Evolutionary conservation across 768 basidiomycete genomes (phyloP), one percentile per base, ranked within the genome.

Genomic region (Rhodosporidiobolus sp.): DNA sequence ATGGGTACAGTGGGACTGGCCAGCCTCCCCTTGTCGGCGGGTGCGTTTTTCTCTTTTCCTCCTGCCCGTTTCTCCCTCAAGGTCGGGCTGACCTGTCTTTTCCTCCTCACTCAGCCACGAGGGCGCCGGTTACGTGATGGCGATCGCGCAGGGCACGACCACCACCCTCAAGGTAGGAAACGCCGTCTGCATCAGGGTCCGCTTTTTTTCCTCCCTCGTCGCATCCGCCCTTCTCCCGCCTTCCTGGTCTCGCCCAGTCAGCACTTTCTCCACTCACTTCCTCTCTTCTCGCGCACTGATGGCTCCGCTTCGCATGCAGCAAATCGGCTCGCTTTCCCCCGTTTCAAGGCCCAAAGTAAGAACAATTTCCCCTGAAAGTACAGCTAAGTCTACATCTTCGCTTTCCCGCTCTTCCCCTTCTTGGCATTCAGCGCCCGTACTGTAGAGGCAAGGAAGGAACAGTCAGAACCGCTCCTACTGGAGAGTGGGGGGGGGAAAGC

Each of bases 101-200:
- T 43, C 38, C 38, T 43, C 38, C 38, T 43, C 38, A 43, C 8
- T 14, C 14, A 43, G 38, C 0, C 92, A 93, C 79, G 89, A 92
- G 81, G 92, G 91, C 74, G 90, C 91, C 20, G 91, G 92, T 24
- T 82, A 84, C 54, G 82, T 95, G 65, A 88, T 93, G 53, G 92
- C 91, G 34, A 90, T 94, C 76, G 91, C 87, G 32, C 83, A 85
- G 11, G 82, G 66, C 20, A 65, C 67, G 0, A 74, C 80, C 28
- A 87, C 86, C 20, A 86, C 86, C 0, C 85, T 92, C 74, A 87
- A 76, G 55, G 60, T 75, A 4, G 73, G 73, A n/a, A 46, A 64
- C 57, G 43, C 61, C 16, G 68, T 76, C 24, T 72, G 69, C 8
- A 64, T 78, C 75, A 78, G 76, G 65, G 53, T 54, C 8, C 53